Percentiles rank a stretch among this genome's conserved stretches.
These are phyloP conservation scores for Metschnikowia reukaufii DNA, from an alignment of 805 yeast genomes.

Conservation along the genomic window DNA sequence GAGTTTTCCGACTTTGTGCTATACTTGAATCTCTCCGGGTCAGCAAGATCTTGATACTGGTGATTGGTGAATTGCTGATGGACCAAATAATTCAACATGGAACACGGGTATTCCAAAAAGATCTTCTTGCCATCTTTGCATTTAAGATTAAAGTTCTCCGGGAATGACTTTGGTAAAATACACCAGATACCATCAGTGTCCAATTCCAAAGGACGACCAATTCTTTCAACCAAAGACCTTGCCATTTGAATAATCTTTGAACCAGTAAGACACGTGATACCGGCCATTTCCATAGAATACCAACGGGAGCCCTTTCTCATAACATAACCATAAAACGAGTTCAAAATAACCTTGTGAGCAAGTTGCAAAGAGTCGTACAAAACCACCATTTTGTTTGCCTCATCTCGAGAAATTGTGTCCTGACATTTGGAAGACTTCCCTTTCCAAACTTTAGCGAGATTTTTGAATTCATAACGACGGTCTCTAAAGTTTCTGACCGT, in stretches of 20 bases:
- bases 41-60: constrained; percentile 86
- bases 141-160: constrained; percentile 77
- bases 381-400: constrained; percentile 91
- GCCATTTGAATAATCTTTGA: constrained; percentile 99
- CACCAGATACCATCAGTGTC: constrained; percentile 99
- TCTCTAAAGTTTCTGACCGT: constrained; percentile 95
- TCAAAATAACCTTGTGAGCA: constrained; percentile 95
- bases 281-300: constrained; percentile 99
- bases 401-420: constrained; percentile 70
- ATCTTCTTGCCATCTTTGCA: constrained; percentile 76
- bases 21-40: constrained; percentile 66
- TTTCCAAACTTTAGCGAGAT: constrained; percentile 92
- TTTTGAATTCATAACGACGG: constrained; percentile 93
- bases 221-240: constrained; percentile 79
- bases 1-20: constrained; percentile 85
- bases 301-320: constrained; percentile 99
- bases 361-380: constrained; percentile 92
- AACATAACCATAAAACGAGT: constrained; percentile 96
- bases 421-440: constrained; percentile 61
- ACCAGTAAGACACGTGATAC: constrained; percentile 96
- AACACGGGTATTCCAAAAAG: constrained; percentile 86
- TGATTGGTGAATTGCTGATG: constrained; percentile 90
- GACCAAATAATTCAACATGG: constrained; percentile 91
- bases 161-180: constrained; percentile 88
- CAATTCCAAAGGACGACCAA: constrained; percentile 93